phyloP scores from a whole-genome alignment of 306 rosid genomes.

The Castanospermum australe region DNA sequence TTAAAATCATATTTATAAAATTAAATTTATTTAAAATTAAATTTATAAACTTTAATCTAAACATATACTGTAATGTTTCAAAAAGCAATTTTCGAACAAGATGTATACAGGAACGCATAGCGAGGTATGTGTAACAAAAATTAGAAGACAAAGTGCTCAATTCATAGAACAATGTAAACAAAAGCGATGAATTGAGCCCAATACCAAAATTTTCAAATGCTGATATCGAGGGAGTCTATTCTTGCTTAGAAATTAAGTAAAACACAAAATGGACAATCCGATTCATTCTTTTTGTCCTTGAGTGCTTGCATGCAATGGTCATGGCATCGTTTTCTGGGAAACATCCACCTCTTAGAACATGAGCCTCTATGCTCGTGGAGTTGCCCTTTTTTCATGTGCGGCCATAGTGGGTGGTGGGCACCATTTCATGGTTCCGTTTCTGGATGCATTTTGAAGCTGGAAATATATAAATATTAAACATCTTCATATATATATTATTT shows the following conservation, averaged over 20 bases:
- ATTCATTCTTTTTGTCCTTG: slow-evolving; percentile 27
- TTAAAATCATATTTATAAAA: too few relatives aligned
- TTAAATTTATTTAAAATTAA: too few relatives aligned
- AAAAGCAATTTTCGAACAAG: neutral
- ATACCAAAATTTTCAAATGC: slow-evolving; percentile 10
- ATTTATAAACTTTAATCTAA: too few relatives aligned
- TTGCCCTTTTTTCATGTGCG: slow-evolving; percentile 33
- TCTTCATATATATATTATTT: neutral
- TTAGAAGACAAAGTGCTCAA: neutral
- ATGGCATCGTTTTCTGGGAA: slow-evolving; percentile 11
- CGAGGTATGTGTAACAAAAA: neutral
- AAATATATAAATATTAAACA: too few relatives aligned
- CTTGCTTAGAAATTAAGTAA: slow-evolving; percentile 25
- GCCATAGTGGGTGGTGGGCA: slow-evolving; percentile 36
- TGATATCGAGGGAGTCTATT: slow-evolving; percentile 25
- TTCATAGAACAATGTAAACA: slow-evolving; percentile 6
- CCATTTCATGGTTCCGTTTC: slow-evolving; percentile 15
- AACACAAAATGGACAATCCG: slow-evolving; percentile 22
- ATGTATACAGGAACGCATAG: neutral
- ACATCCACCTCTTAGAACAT: slow-evolving; percentile 20
- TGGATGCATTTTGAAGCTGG: neutral
- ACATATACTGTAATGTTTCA: too few relatives aligned
- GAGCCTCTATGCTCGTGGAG: slow-evolving; percentile 29
- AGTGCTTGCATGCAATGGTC: slow-evolving; percentile 14
- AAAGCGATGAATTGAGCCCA: neutral